Base-by-base conservation (phyloP, 2,329 filamentous ascomycete genomes). In the Penicillium sp. region DNA sequence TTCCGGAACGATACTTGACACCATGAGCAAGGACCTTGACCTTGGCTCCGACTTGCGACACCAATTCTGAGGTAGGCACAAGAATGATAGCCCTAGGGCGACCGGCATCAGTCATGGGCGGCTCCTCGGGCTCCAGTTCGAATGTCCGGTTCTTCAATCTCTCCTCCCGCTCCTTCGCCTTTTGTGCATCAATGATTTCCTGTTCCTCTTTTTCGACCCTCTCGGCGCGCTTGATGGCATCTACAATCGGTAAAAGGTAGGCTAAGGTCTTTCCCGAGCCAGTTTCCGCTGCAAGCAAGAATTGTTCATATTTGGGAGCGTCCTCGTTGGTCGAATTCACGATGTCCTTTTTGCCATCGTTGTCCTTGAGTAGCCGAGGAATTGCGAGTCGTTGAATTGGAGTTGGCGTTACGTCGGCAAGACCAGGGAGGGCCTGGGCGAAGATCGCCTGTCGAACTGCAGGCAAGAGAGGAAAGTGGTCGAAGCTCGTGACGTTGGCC, bases 191-290 rank as follows among this genome's bases (percentile, higher is more conserved):
- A 6, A 49, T 6, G 12, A 78, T 59, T 39, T 78, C 76, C 59
- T 85, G 81, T 54, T 85, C 84, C 2, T 82, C 78, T 50, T 83
- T 79, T 58, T 91, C 87, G 12, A 76, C 70, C 0, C 79, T 77
- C 66, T 93, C 89, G 6, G 84, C 85, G 31, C 83, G 77, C 75
- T 99, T 99, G 64, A 99, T 73, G 8, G 89, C 88, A 72, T 99
- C 85, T 47, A 99, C 79, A 15, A 87, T 81, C 0, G 94, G 95
- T 5, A 96, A 74, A 5, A 97, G 77, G 68, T 99, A 99, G 8
- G 94, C 90, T 56, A 99, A 78, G 1, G 94, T 99, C 78, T 99
- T 99, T 54, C 94, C 94, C 0, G 94, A 97, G 12, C 94, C 94
- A 0, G 94, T 99, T 77, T 99, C 94, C 10, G 94, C 94, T 4